A percentile compares a stretch with the other conserved stretches of the same genome.
Evolutionary conservation across 306 rosid genomes (phyloP).

Genomic region (Fagus crenata): DNA sequence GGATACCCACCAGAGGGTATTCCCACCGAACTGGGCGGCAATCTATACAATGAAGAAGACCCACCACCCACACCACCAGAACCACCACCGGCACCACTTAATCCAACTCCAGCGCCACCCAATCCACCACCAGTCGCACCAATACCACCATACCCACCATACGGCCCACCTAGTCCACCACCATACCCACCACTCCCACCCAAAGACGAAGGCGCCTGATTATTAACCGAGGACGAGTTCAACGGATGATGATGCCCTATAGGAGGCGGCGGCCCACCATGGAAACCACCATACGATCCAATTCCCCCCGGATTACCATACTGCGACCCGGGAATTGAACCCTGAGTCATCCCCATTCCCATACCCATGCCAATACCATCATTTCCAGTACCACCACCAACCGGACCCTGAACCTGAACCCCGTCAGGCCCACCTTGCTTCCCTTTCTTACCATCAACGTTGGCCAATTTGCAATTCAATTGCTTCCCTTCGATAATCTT

Average conservation of each 20-base stretch:
- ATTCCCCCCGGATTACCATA: slow-evolving; percentile 59
- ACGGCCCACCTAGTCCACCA: slow-evolving; percentile 57
- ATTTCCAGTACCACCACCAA: slow-evolving; percentile 50
- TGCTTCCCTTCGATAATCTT: slow-evolving; percentile 86
- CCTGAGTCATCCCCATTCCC: slow-evolving; percentile 40
- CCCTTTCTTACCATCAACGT: slow-evolving; percentile 78
- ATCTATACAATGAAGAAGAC: slow-evolving; percentile 60
- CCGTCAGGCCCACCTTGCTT: slow-evolving; percentile 59
- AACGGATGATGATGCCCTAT: slow-evolving; percentile 53
- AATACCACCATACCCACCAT: slow-evolving; percentile 60
- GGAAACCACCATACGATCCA: slow-evolving; percentile 70
- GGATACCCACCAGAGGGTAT: slow-evolving; percentile 73
- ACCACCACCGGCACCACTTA: slow-evolving; percentile 29
- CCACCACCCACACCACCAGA: slow-evolving; percentile 41
- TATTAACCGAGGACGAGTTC: slow-evolving; percentile 35
- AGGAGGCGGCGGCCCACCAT: slow-evolving; percentile 63
- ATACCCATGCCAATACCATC: slow-evolving; percentile 47
- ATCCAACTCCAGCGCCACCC: slow-evolving; percentile 24
- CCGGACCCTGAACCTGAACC: slow-evolving; percentile 45
- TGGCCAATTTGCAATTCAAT: slow-evolving; percentile 74
- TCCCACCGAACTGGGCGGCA: slow-evolving; percentile 74
- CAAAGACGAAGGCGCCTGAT: slow-evolving; percentile 3
- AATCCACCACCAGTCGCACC: slow-evolving; percentile 33
- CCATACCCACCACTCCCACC: slow-evolving; percentile 60
- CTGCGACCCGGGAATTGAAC: slow-evolving; percentile 53